Evolutionary conservation across 169 alveolate species (phyloP), one percentile per base, ranked within the genome.

Genomic region (Plasmodium cynomolgi): DNA sequence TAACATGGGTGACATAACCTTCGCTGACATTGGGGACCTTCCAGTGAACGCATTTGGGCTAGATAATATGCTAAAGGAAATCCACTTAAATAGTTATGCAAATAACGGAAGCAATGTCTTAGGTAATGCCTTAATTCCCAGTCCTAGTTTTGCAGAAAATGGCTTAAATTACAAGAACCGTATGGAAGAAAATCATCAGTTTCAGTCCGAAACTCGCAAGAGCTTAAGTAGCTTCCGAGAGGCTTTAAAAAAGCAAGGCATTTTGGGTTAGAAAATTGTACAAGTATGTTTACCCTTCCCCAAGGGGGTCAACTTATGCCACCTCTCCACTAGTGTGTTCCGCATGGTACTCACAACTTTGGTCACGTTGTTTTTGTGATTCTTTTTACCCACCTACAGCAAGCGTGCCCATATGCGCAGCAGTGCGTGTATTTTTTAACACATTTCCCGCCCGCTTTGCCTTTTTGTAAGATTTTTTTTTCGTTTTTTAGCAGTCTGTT

Each of bases 181-280:
- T 37, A 80, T 33, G 20, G 84, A 68, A 5, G 79, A 80, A 56
- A 47, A 54, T 17, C 73, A 80, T 34, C n/a, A 26, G 4, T 90
- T 90, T 47, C 86, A 90, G 74, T 90, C 94, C 4, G 91, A 90
- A 80, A 80, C 94, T 7, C 94, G 94, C 13, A 90, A 68, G 73
- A 79, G 83, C 54, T 44, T 90, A 41, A 80, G 83, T 31, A 80
- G 77, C 41, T 90, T 90, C 83, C 41, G 94, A 20, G 94, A 90
- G 56, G 83, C 94, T 39, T 90, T 90, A 68, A 90, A 90, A 71
- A 90, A 90, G 37, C 71, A 90, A 79, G 94, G 94, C 47, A 90
- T 90, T 80, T 23, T 90, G 15, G 90, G 94, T 37, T 90, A 80
- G 34, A 20, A 29, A 75, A 75, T 3, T 33, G 39, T 20, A 68